Base-by-base conservation (phyloP, 2,329 filamentous ascomycete species). In the Calonectria hawksworthii region DNA sequence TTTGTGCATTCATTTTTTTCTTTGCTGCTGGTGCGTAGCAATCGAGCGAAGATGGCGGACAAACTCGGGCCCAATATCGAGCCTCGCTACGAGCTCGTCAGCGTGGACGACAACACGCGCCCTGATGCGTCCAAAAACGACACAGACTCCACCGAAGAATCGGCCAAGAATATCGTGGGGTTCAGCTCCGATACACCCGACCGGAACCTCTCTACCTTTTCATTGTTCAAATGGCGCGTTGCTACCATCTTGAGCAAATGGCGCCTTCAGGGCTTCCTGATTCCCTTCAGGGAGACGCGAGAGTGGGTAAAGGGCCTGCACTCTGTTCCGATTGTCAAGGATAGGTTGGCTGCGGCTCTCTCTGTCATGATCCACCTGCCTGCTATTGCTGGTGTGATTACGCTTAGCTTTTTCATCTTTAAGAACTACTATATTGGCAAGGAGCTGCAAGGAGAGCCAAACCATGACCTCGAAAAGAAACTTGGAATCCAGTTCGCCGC, bases 381-480 rank as follows among this genome's bases (percentile, higher is more conserved):
- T 1, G 77, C 76, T 0, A 76, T 79, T n/a, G 59, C 76, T 4
- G 74, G 77, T 1, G 76, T 79, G 6, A 36, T 74, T 1, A 72
- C 76, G 0, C 50, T 79, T 4, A 79, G 77, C 10, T 78, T 79
- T 38, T 79, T 75, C 28, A 79, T 79, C 1, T 79, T 79, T 50
- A 79, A 79, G 23, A 78, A 79, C 23, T 79, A 77, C 32, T 79
- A 78, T 26, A 75, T 79, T 16, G 77, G 77, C 8, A 79, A 79
- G n/a, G 77, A 79, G 32, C 76, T 79, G 1, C 72, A 79, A 36
- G 77, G 77, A 1, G 71, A 50, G 2, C 77, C 77, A 1, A 26
- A 74, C 9, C 70, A 78, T 18, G 77, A 79, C 8, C 44, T 76
- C 2, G 68, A 79, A 32, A 79, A 79, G n/a, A 78, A 76, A 38